Conservation (phyloP, 2,329 filamentous ascomycete species). For the Cercospora janseana region DNA sequence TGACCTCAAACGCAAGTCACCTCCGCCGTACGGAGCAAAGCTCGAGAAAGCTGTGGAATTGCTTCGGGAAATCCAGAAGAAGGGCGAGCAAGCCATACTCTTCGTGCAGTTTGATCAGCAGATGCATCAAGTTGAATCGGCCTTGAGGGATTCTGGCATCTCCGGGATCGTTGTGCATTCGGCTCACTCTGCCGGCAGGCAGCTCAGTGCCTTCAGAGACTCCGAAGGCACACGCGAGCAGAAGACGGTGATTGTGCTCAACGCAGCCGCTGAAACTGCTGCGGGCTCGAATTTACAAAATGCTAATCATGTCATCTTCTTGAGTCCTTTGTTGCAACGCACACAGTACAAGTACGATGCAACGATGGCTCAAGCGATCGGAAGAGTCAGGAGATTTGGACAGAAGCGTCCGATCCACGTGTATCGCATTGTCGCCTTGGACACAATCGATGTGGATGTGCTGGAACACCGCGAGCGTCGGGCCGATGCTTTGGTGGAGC, state of each 20-base stretch:
- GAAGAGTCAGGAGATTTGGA: constrained; percentile 57
- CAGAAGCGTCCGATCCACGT: constrained; percentile 59
- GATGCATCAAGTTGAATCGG: constrained; percentile 40
- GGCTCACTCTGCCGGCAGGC: constrained; percentile 20
- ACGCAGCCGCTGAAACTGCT: constrained; percentile 56
- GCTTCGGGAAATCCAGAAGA: constrained; percentile 40
- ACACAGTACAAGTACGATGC: constrained; percentile 56
- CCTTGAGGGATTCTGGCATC: constrained; percentile 38
- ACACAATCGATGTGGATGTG: constrained; percentile 55
- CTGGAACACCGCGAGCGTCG: constrained; percentile 46
- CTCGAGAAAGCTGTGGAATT: constrained; percentile 48
- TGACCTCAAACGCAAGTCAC: constrained; percentile 25
- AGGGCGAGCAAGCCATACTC: constrained; percentile 53
- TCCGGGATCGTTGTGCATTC: constrained; percentile 41
- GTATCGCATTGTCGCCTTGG: constrained; percentile 77
- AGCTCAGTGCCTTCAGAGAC: constrained; percentile 28
- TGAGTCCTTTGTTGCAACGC: constrained; percentile 54
- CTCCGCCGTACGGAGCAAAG: constrained; percentile 46
- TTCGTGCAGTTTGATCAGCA: constrained; percentile 56
- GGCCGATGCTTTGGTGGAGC: constrained; percentile 28
- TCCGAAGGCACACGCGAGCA: constrained; percentile 21
- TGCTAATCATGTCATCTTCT: constrained; percentile 65
- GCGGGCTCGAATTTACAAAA: constrained; percentile 61
- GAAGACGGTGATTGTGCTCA: constrained; percentile 56
- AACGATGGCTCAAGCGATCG: constrained; percentile 63